Evolutionary conservation across 192 early-diverging fungal species (phyloP).

Genomic region (Mortierella alpina): DNA sequence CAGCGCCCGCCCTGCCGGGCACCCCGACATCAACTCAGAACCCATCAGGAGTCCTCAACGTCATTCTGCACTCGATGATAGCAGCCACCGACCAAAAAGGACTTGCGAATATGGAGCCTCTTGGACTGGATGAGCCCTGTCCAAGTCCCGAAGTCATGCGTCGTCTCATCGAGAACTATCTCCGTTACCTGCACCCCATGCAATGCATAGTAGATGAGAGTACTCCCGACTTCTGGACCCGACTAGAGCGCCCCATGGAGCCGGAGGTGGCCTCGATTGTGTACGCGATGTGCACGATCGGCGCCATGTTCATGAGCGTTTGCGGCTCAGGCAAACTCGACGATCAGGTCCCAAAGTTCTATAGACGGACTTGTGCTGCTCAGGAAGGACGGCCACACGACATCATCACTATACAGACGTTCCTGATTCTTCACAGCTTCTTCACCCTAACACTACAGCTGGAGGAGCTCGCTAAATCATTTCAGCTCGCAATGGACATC

Average conservation of each 20-base stretch:
- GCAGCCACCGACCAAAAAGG: conserved; percentile 3
- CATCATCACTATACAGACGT: conserved; percentile 27
- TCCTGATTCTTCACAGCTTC: conserved; percentile 22
- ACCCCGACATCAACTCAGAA: background rate
- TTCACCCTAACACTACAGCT: conserved; percentile 8
- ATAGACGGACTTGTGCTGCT: background rate
- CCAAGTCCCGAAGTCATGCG: conserved; percentile 15
- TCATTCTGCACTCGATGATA: conserved; percentile 23
- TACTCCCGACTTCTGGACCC: conserved; percentile 32
- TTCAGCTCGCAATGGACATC: background rate
- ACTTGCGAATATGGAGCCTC: background rate
- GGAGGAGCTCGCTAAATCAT: background rate
- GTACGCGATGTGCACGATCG: conserved; percentile 45
- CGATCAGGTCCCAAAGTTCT: conserved; percentile 16
- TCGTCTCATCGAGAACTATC: conserved; percentile 21
- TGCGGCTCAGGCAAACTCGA: conserved; percentile 5
- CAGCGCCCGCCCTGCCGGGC: background rate
- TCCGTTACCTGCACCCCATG: conserved; percentile 34
- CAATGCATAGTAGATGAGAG: conserved; percentile 25
- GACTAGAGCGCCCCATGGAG: conserved; percentile 21
- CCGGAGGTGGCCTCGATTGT: conserved; percentile 32
- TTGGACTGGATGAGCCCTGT: background rate
- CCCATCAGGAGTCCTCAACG: conserved; percentile 17
- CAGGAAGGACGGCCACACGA: conserved; percentile 16
- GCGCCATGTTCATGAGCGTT: conserved; percentile 14